Percentiles rank a stretch among this genome's conserved stretches.
These are phyloP conservation scores for Macaranga tanarius DNA, from an alignment of 441 rosid genomes.

Conservation along the genomic window DNA sequence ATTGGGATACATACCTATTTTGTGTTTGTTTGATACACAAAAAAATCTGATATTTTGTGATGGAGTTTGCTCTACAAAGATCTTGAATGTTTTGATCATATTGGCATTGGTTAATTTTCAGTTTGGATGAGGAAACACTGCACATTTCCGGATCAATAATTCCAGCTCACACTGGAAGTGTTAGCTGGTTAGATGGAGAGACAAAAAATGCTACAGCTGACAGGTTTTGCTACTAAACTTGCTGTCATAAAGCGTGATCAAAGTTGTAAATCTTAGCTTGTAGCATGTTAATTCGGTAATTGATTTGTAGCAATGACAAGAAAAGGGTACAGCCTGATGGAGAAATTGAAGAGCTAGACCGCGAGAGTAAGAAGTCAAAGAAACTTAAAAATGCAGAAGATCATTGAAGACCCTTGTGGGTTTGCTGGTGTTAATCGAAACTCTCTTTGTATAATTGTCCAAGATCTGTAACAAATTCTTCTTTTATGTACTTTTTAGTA, in stretches of 20 bases:
- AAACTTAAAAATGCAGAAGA: constrained; percentile 32
- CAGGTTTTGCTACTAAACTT: constrained; percentile 35
- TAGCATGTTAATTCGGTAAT: too few species aligned
- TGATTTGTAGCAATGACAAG: constrained; percentile 18
- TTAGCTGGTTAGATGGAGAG: constrained; percentile 58
- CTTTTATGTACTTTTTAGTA: not conserved
- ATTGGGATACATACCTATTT: too few species aligned
- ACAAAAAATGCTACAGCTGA: constrained; percentile 31
- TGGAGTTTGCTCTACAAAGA: not conserved
- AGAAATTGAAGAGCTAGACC: constrained; percentile 24
- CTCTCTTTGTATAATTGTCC: not conserved
- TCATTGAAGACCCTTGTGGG: constrained; percentile 21
- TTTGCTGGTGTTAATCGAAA: constrained; percentile 1
- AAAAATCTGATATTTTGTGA: not conserved
- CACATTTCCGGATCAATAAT: constrained; percentile 72
- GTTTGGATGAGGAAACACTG: constrained; percentile 75
- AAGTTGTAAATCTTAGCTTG: not conserved
- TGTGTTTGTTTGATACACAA: too few species aligned
- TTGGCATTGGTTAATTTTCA: constrained; percentile 31
- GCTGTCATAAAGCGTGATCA: not conserved
- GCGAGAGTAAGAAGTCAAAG: constrained; percentile 38
- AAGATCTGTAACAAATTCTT: not conserved
- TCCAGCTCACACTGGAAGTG: constrained; percentile 57
- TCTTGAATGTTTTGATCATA: not conserved
- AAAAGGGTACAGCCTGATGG: constrained; percentile 31